Evolutionary conservation across 768 basidiomycete species (phyloP).

Genomic region (Myochromella boudieri): DNA sequence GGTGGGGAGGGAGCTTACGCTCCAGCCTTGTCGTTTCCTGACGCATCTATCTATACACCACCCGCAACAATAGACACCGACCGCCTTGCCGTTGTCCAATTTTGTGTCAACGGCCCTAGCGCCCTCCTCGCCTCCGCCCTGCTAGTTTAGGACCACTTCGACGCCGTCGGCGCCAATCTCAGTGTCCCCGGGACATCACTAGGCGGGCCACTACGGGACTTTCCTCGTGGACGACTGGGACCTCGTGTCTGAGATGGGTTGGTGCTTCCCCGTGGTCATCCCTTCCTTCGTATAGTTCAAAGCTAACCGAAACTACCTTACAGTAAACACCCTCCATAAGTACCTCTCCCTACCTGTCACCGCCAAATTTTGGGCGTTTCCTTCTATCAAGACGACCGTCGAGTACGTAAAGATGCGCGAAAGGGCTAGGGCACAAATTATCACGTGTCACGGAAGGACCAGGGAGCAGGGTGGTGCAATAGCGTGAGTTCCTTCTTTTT

Average conservation of each 20-base stretch:
- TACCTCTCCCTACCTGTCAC: slow-evolving; percentile 92
- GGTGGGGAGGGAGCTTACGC: slow-evolving; percentile 82
- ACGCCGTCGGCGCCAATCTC: slow-evolving; percentile 93
- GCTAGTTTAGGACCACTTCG: slow-evolving; percentile 75
- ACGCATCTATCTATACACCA: not conserved
- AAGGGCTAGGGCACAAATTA: slow-evolving; percentile 89
- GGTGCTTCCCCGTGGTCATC: slow-evolving; percentile 22
- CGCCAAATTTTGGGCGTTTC: slow-evolving; percentile 93
- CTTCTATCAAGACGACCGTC: slow-evolving; percentile 82
- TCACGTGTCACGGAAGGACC: slow-evolving; percentile 90
- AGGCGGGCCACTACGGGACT: slow-evolving; percentile 81
- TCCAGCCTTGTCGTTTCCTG: slow-evolving; percentile 1
- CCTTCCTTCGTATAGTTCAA: not conserved
- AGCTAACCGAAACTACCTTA: not conserved
- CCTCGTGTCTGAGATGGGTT: slow-evolving; percentile 76
- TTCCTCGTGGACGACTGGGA: slow-evolving; percentile 97
- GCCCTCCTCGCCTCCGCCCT: slow-evolving; percentile 76
- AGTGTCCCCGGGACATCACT: slow-evolving; percentile 96
- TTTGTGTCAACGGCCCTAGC: slow-evolving; percentile 89
- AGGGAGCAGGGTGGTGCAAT: slow-evolving; percentile 87
- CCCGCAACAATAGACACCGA: slow-evolving; percentile 39
- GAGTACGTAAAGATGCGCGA: slow-evolving; percentile 97
- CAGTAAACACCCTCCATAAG: slow-evolving; percentile 84
- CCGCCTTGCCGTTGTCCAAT: slow-evolving; percentile 87
- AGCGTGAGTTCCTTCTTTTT: slow-evolving; percentile 49